Evolutionary conservation across 2,329 filamentous ascomycete genomes (phyloP), one percentile per base, ranked within the genome.

Genomic region (Cladophialophora bantiana): DNA sequence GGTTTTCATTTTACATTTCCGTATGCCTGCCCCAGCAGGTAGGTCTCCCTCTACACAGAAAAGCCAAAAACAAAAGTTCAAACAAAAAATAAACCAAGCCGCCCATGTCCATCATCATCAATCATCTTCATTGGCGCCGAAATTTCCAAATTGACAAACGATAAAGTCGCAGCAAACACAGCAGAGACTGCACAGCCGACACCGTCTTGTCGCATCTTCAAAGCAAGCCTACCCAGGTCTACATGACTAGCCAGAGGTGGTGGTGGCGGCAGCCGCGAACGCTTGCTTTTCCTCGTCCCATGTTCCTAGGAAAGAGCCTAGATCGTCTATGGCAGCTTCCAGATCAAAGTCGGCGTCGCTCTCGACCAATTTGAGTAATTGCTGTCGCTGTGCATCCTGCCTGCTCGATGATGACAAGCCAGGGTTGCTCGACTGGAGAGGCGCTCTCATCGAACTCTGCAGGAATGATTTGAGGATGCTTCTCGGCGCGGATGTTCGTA

Each of bases 271-370:
- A 4, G 40, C 13, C 1, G 40, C 13, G 40, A 42, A n/a, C n/a
- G 65, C 67, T 61, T 81, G 77, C 59, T 75, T 76, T 62, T 79
- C 76, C 20, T 79, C 73, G 66, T 82, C 79, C 70, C 80, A 82
- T 65, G 77, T 81, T 59, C 80, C 77, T n/a, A 83, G 71, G 75
- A 79, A 82, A 67, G 78, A 82, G 4, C 80, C 80, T 9, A 80
- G 74, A 63, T 82, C 81, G 5, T 77, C 77, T n/a, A 83, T 80
- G 1, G 79, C 79, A 70, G 80, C 77, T 52, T 75, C 78, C 4
- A 82, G 75, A 63, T 81, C 77, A 59, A 82, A 82, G 10, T 70
- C 64, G 45, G 74, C 75, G 3, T 54, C 71, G 15, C 73, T 77
- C 10, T 69, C 74, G 20, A 67, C 59, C 50, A 35, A 7, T 74